A percentile compares a stretch with the other conserved stretches of the same genome.
phyloP scores from a whole-genome alignment of 2,329 filamentous ascomycete genomes.

The Sporothrix humicola region DNA sequence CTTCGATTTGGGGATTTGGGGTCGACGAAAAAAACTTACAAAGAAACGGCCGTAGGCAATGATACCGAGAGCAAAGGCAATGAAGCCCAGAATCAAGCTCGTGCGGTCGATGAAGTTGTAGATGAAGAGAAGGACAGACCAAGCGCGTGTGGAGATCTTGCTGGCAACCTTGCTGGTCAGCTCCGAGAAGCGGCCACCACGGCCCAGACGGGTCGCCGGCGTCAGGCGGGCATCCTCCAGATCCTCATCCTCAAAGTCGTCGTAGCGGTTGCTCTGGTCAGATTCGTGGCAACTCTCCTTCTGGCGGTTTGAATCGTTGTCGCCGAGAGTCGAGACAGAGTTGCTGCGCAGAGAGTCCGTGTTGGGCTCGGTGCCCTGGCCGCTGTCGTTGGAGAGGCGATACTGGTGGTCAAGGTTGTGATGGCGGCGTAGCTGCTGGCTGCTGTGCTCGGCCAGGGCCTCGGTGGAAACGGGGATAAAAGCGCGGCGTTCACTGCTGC shows the following conservation, averaged over 20 bases:
- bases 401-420: constrained; percentile 38
- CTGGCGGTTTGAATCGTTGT: constrained; percentile 52
- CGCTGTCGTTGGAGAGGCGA: constrained; percentile 73
- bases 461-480: constrained; percentile 68
- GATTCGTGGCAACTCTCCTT: constrained; percentile 59
- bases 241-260: constrained; percentile 49
- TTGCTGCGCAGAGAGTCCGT: constrained; percentile 70
- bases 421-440: constrained; percentile 41
- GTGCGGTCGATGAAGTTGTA: constrained; percentile 76
- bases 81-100: constrained; percentile 78
- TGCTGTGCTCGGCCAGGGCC: constrained; percentile 58
- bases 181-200: constrained; percentile 56
- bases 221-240: constrained; percentile 49
- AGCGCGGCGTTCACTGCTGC: constrained; percentile 56
- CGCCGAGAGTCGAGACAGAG: constrained; percentile 63
- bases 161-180: constrained; percentile 60
- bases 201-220: constrained; percentile 45
- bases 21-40: constrained; percentile 59
- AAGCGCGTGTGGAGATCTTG: constrained; percentile 61
- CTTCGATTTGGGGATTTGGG: not conserved
- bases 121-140: constrained; percentile 62
- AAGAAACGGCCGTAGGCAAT: constrained; percentile 83
- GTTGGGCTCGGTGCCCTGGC: constrained; percentile 73
- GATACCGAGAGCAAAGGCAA: constrained; percentile 72
- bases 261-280: constrained; percentile 51